phyloP scores from a whole-genome alignment of 225 moss, liverwort and hornwort genomes.

The Bryum argenteum region DNA sequence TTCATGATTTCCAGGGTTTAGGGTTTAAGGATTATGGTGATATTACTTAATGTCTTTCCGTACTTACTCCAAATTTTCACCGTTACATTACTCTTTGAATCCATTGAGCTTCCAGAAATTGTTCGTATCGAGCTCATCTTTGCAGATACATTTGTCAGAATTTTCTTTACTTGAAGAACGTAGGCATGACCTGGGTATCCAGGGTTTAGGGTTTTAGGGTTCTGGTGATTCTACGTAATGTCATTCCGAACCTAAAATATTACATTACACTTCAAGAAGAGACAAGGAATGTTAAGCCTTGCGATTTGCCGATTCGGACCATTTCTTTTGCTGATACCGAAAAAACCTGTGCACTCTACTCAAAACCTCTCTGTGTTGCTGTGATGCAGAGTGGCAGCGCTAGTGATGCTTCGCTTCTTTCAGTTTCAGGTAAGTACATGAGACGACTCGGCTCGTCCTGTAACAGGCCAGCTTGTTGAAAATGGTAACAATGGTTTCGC shows the following conservation, averaged over 20 bases:
- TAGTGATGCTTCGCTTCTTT: conserved; percentile 13
- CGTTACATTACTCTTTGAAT: not conserved
- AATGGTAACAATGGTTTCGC: not conserved
- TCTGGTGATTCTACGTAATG: not conserved
- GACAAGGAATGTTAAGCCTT: not conserved
- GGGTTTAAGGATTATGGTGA: not conserved
- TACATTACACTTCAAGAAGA: not conserved
- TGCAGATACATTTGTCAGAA: too few species aligned
- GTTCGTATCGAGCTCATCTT: too few species aligned
- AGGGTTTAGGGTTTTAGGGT: conserved; percentile 8
- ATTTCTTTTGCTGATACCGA: not conserved
- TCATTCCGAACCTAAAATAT: not conserved
- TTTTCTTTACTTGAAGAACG: too few species aligned
- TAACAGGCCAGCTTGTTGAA: not conserved
- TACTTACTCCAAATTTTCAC: not conserved
- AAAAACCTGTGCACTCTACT: not conserved
- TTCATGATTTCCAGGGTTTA: not conserved
- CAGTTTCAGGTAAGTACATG: conserved; percentile 25
- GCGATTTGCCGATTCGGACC: not conserved
- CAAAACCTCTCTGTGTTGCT: conserved; percentile 30
- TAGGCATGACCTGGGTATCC: not conserved
- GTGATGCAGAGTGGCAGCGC: conserved; percentile 29
- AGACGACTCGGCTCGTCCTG: not conserved
- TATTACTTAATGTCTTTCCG: not conserved
- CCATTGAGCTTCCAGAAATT: too few species aligned